A percentile compares a stretch with the other conserved stretches of the same genome.
Evolutionary conservation across 2,329 filamentous ascomycete genomes (phyloP).

Genomic region (Geoglossum cookeanum): DNA sequence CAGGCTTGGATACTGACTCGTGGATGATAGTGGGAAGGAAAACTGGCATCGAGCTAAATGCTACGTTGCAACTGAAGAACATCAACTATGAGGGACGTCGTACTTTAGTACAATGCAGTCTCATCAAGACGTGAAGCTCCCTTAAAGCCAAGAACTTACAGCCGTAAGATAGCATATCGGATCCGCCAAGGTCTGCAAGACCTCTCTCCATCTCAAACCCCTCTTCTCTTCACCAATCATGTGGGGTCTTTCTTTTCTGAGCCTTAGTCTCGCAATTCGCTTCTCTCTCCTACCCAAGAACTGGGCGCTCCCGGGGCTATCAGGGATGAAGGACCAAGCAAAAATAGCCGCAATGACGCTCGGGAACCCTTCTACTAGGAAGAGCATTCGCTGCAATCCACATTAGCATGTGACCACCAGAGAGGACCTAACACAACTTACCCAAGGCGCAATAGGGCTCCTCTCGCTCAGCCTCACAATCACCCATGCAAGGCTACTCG

Average conservation of each 20-base stretch:
- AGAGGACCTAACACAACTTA: neutral
- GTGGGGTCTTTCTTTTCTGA: constrained; percentile 31
- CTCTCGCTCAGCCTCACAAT: constrained; percentile 50
- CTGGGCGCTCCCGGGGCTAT: constrained; percentile 36
- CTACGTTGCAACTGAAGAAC: constrained; percentile 76
- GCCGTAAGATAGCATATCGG: constrained; percentile 58
- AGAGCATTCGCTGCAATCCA: constrained; percentile 40
- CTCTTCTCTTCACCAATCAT: constrained; percentile 14
- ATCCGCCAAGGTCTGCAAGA: constrained; percentile 40
- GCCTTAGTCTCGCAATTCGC: constrained; percentile 20
- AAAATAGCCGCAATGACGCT: constrained; percentile 55
- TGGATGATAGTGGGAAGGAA: constrained; percentile 68
- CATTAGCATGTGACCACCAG: neutral
- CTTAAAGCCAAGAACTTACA: constrained; percentile 15
- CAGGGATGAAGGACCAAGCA: constrained; percentile 59
- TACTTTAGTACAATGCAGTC: constrained; percentile 11
- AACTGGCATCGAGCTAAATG: constrained; percentile 72
- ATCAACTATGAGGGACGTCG: constrained; percentile 29
- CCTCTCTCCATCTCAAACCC: constrained; percentile 34
- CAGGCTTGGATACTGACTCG: constrained; percentile 22
- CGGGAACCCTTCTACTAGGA: constrained; percentile 71
- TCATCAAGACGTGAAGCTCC: no score
- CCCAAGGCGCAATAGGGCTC: constrained; percentile 58
- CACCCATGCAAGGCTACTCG: constrained; percentile 58
- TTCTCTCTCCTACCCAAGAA: constrained; percentile 24